Percentiles rank a stretch among this genome's conserved stretches.
Evolutionary conservation across 2,329 filamentous ascomycete species (phyloP).

Genomic region (Leptographium lundbergii): DNA sequence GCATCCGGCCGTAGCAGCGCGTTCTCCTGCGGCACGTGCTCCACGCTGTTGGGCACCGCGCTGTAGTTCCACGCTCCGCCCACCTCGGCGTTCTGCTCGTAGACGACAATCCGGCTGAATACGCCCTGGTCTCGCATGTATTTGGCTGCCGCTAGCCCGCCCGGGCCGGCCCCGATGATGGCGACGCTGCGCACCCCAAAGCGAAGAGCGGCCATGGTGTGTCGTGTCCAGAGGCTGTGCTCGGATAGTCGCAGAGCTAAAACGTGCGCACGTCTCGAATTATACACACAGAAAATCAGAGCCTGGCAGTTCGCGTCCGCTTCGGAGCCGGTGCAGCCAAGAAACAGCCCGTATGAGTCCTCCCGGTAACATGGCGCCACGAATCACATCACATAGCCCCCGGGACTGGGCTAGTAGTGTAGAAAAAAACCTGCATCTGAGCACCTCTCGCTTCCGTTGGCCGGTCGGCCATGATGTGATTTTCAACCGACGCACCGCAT

Average conservation of each 20-base stretch:
- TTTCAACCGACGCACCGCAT: neutral
- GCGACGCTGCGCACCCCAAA: slow-evolving; percentile 52
- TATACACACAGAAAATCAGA: neutral
- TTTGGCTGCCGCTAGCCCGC: slow-evolving; percentile 67
- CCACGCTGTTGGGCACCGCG: slow-evolving; percentile 31
- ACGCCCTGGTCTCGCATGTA: slow-evolving; percentile 57
- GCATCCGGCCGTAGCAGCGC: slow-evolving; percentile 49
- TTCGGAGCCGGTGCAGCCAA: neutral
- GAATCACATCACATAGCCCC: neutral
- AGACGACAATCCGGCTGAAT: slow-evolving; percentile 62
- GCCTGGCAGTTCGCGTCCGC: neutral
- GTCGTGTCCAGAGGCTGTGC: neutral
- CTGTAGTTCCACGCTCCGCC: slow-evolving; percentile 85
- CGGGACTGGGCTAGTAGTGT: no score
- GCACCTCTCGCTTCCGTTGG: neutral
- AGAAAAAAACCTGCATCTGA: neutral
- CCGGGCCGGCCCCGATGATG: slow-evolving; percentile 72
- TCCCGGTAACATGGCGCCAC: neutral
- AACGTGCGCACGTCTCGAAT: no score
- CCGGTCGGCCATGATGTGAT: neutral
- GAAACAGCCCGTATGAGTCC: neutral
- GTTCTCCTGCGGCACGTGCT: slow-evolving; percentile 55
- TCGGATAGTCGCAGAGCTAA: no score
- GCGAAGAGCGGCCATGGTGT: slow-evolving; percentile 15
- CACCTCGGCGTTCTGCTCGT: slow-evolving; percentile 64